Evolutionary conservation across 805 yeast genomes (phyloP).

Genomic region (Cyberlindnera mississippiensis): DNA sequence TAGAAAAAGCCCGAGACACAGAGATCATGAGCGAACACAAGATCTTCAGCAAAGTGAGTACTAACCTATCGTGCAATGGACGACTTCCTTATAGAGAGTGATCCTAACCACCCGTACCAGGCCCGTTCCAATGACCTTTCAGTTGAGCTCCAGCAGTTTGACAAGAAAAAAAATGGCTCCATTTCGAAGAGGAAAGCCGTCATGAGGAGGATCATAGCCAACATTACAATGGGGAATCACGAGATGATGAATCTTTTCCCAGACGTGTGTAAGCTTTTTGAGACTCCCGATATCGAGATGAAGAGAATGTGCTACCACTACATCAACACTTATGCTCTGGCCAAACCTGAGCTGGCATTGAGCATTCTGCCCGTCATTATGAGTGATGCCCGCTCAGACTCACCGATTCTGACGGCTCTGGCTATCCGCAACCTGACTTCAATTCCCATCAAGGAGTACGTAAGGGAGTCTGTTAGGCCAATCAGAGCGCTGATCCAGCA

Average conservation of each 20-base stretch:
- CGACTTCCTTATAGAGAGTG: too few relatives aligned
- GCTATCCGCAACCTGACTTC: slow-evolving; percentile 63
- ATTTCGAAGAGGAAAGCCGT: slow-evolving; percentile 41
- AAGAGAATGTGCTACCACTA: slow-evolving; percentile 70
- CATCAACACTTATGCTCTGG: slow-evolving; percentile 54
- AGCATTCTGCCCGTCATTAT: slow-evolving; percentile 53
- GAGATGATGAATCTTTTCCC: slow-evolving; percentile 68
- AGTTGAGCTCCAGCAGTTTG: slow-evolving; percentile 30
- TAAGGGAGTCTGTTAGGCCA: slow-evolving; percentile 41
- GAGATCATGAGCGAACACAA: slow-evolving; percentile 22
- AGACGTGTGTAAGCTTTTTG: slow-evolving; percentile 54
- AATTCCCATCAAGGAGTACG: slow-evolving; percentile 50
- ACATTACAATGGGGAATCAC: slow-evolving; percentile 74
- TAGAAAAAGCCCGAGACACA: background rate
- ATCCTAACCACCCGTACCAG: slow-evolving; percentile 3
- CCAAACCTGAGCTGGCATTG: slow-evolving; percentile 51
- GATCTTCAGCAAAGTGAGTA: slow-evolving; percentile 24
- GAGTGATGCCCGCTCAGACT: slow-evolving; percentile 46
- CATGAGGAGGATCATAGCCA: slow-evolving; percentile 73
- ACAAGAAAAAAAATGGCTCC: slow-evolving; percentile 37
- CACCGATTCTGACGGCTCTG: slow-evolving; percentile 50
- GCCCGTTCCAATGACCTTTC: slow-evolving; percentile 31
- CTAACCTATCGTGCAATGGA: too few relatives aligned
- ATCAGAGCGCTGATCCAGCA: slow-evolving; percentile 39
- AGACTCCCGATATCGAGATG: slow-evolving; percentile 59